Conservation (phyloP, 495 filamentous ascomycete species). For the Amniculicola lignicola region DNA sequence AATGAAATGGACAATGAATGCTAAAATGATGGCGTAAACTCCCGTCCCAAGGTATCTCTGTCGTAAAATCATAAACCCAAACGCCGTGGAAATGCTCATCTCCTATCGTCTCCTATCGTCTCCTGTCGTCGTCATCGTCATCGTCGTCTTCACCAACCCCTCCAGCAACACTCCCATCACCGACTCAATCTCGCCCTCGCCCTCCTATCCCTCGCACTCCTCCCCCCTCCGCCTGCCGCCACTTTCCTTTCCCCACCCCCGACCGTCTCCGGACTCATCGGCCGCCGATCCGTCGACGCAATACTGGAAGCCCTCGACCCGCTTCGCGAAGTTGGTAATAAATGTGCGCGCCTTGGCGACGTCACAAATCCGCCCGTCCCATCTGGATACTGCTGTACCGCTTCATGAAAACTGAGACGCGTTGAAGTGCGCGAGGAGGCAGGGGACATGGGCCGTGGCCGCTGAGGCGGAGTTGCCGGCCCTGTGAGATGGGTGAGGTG, state of each 20-base stretch:
- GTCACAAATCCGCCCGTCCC: slow-evolving; percentile 8
- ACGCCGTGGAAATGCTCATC: too few species aligned
- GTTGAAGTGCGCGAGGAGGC: neutral
- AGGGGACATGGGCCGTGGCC: neutral
- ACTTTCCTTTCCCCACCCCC: neutral
- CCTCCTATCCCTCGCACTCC: slow-evolving; percentile 31
- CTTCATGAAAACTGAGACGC: neutral
- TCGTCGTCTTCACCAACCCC: too few species aligned
- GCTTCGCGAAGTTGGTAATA: too few species aligned
- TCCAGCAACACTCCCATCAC: slow-evolving; percentile 1
- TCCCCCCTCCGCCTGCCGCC: slow-evolving; percentile 20
- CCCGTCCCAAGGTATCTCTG: too few species aligned
- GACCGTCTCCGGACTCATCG: neutral
- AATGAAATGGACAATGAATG: too few species aligned
- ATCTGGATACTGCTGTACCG: neutral
- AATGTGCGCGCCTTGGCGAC: slow-evolving; percentile 7
- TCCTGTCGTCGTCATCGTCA: too few species aligned
- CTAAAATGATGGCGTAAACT: too few species aligned
- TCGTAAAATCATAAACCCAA: too few species aligned
- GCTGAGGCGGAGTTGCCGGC: neutral
- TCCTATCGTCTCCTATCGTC: too few species aligned
- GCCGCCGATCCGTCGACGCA: neutral
- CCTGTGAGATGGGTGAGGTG: neutral
- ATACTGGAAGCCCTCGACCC: slow-evolving; percentile 9
- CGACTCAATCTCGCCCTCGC: slow-evolving; percentile 21